Conservation (phyloP, 2,329 filamentous ascomycete species). For the Periconia sp. region DNA sequence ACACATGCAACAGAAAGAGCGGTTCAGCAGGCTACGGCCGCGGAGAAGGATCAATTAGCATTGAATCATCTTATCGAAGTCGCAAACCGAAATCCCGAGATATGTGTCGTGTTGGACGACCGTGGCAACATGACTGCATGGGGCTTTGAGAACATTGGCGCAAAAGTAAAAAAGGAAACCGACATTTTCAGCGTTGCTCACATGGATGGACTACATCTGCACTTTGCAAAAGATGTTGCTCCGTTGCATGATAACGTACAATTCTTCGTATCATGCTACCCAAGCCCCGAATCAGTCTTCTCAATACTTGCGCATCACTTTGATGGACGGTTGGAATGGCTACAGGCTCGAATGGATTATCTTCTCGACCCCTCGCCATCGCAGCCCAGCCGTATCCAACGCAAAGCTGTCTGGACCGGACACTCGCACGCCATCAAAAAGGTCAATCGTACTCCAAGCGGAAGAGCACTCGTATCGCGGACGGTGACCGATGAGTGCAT, state of each 20-base stretch:
- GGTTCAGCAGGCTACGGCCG: slow-evolving; percentile 62
- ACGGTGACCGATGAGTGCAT: slow-evolving; percentile 78
- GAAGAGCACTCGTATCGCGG: slow-evolving; percentile 76
- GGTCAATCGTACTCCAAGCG: slow-evolving; percentile 82
- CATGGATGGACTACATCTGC: slow-evolving; percentile 59
- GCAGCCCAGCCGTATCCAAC: slow-evolving; percentile 58
- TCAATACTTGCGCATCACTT: slow-evolving; percentile 81
- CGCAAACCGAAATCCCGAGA: slow-evolving; percentile 81
- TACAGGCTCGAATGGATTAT: slow-evolving; percentile 74
- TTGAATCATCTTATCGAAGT: slow-evolving; percentile 84
- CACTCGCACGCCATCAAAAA: slow-evolving; percentile 81
- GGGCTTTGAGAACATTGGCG: slow-evolving; percentile 85
- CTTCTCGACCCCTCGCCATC: slow-evolving; percentile 74
- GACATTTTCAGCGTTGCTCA: slow-evolving; percentile 87
- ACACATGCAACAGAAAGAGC: slow-evolving; percentile 74
- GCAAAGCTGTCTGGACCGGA: slow-evolving; percentile 75
- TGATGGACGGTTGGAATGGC: slow-evolving; percentile 80
- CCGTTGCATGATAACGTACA: slow-evolving; percentile 61
- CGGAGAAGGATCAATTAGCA: slow-evolving; percentile 68
- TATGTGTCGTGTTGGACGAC: slow-evolving; percentile 85
- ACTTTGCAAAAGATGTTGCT: slow-evolving; percentile 38
- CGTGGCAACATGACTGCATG: slow-evolving; percentile 85
- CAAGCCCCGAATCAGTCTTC: slow-evolving; percentile 62
- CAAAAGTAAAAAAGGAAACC: slow-evolving; percentile 64
- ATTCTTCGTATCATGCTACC: slow-evolving; percentile 72